Conservation (phyloP, 495 filamentous ascomycete species). For the Annulohypoxylon stygium region DNA sequence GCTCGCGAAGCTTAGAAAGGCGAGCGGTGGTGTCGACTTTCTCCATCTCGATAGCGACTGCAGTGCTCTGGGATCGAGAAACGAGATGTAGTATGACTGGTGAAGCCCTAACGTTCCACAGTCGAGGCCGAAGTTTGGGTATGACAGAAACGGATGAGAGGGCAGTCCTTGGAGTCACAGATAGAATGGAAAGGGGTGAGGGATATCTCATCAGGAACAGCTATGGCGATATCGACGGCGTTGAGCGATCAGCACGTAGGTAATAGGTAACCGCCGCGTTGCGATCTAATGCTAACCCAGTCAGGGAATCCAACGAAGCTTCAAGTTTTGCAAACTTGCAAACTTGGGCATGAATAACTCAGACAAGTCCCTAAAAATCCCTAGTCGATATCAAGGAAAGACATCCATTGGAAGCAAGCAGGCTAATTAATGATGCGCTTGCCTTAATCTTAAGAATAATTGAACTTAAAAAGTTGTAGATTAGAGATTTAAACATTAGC, state of each 20-base stretch:
- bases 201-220: conserved; percentile 42
- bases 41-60: conserved; percentile 73
- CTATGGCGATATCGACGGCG: conserved; percentile 2
- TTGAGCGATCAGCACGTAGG: conserved; percentile 14
- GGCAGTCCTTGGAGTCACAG: conserved; percentile 33
- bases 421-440: background rate
- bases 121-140: conserved; percentile 28
- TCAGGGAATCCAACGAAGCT: conserved; percentile 1
- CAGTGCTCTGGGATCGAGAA: conserved; percentile 43
- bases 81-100: conserved; percentile 6
- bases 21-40: conserved; percentile 85
- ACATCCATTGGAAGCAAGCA: conserved; percentile 11
- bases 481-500: background rate
- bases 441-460: background rate
- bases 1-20: conserved; percentile 78
- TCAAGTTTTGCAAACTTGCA: background rate
- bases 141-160: conserved; percentile 22
- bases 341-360: background rate
- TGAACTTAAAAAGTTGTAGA: conserved; percentile 12
- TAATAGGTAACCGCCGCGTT: background rate
- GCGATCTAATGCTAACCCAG: conserved; percentile 6
- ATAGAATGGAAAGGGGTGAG: conserved; percentile 28
- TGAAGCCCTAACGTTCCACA: conserved; percentile 23
- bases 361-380: background rate
- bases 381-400: background rate